Evolutionary conservation across 495 filamentous ascomycete genomes (phyloP), one percentile per base, ranked within the genome.

Genomic region (Acidiella bohemica): DNA sequence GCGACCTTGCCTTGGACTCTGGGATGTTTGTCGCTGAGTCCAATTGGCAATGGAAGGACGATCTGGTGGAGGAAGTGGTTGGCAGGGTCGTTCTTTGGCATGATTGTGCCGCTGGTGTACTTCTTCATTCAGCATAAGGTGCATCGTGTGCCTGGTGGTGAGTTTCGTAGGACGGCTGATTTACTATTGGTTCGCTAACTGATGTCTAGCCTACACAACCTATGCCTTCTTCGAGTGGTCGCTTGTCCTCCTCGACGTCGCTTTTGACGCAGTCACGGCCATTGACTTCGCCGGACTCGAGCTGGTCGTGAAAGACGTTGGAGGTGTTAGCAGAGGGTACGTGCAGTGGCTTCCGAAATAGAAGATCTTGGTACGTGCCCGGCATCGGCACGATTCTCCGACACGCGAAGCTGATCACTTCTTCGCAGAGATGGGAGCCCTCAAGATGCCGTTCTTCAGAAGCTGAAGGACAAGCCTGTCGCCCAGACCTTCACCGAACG

Each of bases 61-160:
- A 71, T 94, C 47, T 86, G 83, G 59, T 94, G 92, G 55, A 70
- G 92, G 37, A 96, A 90, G 63, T 77, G 80, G 35, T 60, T 96
- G 33, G 85, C 83, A 1, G 65, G 73, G 9, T 68, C 76, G 18
- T 99, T 99, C 65, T 96, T 96, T 56, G 82, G 80, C 35, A 92
- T 84, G 1, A 61, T 96, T 28, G 76, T 93, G 19, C 86, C 87
- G 32, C 65, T 96, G 64, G 71, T 95, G 24, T 96, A 96, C 63
- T 99, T 80, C 54, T 99, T 95, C 57, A 93, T 99, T 51, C 92
- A 99, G 55, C 90, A 99, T 66, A 99, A 97, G 61, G 80, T 99
- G 32, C 86, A 96, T 58, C 84, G 79, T 47, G 75, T 96, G 44
- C 63, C 92, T 29, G 90, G 90, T 76, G 90, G 90, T 96, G 67